A percentile compares a stretch with the other conserved stretches of the same genome.
phyloP scores from a whole-genome alignment of 495 filamentous ascomycete species.

The Cairneyella variabilis region DNA sequence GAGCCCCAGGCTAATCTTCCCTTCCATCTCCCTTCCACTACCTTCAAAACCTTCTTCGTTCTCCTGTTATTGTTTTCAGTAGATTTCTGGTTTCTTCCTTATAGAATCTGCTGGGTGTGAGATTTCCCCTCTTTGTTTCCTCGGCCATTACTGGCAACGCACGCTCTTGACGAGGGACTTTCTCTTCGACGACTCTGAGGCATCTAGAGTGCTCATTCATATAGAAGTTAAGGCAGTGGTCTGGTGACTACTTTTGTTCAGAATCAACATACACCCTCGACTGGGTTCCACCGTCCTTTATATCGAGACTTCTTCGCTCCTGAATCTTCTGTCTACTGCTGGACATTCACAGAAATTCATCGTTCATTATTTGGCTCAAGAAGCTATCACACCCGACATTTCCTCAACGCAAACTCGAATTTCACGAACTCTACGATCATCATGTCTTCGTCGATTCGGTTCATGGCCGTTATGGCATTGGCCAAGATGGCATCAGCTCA shows the following conservation, averaged over 20 bases:
- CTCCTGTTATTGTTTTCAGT: background rate
- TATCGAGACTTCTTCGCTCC: background rate
- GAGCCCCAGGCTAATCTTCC: no score
- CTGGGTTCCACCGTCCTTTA: background rate
- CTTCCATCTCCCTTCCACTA: background rate
- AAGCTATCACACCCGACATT: background rate
- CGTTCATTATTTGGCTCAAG: conserved; percentile 10
- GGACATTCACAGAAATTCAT: conserved; percentile 20
- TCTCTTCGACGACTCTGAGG: background rate
- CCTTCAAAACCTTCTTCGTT: background rate
- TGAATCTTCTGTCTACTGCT: conserved; percentile 22
- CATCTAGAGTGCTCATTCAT: conserved; percentile 8
- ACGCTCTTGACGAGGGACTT: background rate
- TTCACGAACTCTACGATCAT: no score
- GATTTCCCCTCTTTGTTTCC: background rate
- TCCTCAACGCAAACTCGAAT: no score
- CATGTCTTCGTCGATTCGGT: conserved; percentile 5
- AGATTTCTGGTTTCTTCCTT: background rate
- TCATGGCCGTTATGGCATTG: conserved; percentile 10
- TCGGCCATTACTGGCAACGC: background rate
- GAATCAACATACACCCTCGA: background rate
- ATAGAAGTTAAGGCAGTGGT: background rate
- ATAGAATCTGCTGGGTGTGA: background rate
- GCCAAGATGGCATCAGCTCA: conserved; percentile 13
- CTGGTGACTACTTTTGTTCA: background rate